phyloP scores from a whole-genome alignment of 2,329 filamentous ascomycete genomes.

The Phoma herbarum region DNA sequence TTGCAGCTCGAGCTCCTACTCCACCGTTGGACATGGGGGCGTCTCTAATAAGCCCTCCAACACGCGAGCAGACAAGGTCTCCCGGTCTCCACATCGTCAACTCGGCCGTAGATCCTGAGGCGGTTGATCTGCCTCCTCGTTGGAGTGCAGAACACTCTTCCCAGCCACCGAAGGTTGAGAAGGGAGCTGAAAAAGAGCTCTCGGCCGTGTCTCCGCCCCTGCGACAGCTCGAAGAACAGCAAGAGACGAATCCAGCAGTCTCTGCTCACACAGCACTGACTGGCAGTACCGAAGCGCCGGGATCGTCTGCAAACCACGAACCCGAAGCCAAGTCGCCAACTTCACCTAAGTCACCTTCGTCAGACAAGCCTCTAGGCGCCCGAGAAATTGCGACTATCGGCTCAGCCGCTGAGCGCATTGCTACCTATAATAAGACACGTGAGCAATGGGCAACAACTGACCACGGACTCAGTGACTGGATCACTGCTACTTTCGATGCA shows the following conservation, averaged over 20 bases:
- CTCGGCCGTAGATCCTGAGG: slow-evolving; percentile 47
- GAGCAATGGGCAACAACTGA: slow-evolving; percentile 75
- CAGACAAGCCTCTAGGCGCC: slow-evolving; percentile 63
- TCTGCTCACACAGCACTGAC: slow-evolving; percentile 20
- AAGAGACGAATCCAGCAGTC: slow-evolving; percentile 24
- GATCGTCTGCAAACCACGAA: slow-evolving; percentile 29
- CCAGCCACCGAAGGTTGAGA: slow-evolving; percentile 22
- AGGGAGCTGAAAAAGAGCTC: slow-evolving; percentile 21
- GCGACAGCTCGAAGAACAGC: slow-evolving; percentile 16
- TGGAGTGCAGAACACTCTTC: slow-evolving; percentile 34
- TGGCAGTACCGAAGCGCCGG: slow-evolving; percentile 22
- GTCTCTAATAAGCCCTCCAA: slow-evolving; percentile 28
- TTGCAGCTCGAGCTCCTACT: slow-evolving; percentile 24
- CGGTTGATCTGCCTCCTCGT: slow-evolving; percentile 50
- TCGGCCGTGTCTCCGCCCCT: slow-evolving; percentile 19
- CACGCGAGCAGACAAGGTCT: slow-evolving; percentile 34
- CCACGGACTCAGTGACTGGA: slow-evolving; percentile 74
- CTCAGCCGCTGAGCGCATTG: slow-evolving; percentile 72
- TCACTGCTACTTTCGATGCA: slow-evolving; percentile 58
- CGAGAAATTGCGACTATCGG: slow-evolving; percentile 79
- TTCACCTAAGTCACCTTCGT: slow-evolving; percentile 29
- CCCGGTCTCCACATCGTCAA: slow-evolving; percentile 57
- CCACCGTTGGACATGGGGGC: slow-evolving; percentile 29
- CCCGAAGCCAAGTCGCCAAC: slow-evolving; percentile 28
- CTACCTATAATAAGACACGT: slow-evolving; percentile 76